Evolutionary conservation across 768 basidiomycete species (phyloP).

Genomic region (Floccularia luteovirens): DNA sequence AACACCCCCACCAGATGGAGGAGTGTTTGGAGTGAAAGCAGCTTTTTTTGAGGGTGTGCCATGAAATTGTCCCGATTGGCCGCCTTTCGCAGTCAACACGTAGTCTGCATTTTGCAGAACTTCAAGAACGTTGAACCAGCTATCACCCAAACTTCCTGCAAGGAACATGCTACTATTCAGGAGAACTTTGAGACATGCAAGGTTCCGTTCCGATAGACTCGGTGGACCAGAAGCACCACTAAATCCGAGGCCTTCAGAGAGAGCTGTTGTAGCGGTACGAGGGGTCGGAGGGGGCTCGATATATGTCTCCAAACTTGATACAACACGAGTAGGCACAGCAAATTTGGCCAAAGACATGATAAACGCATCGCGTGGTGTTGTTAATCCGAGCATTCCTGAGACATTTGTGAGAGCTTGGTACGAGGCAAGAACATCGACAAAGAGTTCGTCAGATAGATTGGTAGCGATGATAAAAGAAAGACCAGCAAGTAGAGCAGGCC

Average conservation of each 20-base stretch:
- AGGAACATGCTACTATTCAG: constrained; percentile 73
- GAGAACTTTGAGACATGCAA: constrained; percentile 83
- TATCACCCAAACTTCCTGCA: constrained; percentile 79
- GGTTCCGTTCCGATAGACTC: constrained; percentile 80
- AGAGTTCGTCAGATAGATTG: constrained; percentile 87
- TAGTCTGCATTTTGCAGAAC: constrained; percentile 93
- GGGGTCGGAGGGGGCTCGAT: constrained; percentile 46
- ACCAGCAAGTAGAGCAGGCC: constrained; percentile 90
- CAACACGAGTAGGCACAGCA: constrained; percentile 85
- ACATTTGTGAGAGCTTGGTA: constrained; percentile 83
- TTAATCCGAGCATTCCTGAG: constrained; percentile 80
- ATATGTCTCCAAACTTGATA: constrained; percentile 68
- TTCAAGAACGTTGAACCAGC: constrained; percentile 90
- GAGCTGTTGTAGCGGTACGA: constrained; percentile 42
- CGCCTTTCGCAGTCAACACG: constrained; percentile 63
- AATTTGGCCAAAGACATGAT: constrained; percentile 85
- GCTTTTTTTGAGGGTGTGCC: constrained; percentile 18
- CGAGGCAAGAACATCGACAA: constrained; percentile 77
- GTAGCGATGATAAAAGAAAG: constrained; percentile 86
- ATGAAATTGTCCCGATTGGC: constrained; percentile 11
- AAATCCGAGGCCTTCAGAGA: constrained; percentile 67
- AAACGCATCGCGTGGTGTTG: constrained; percentile 90
- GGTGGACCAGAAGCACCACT: constrained; percentile 50
- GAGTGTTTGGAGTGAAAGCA: constrained; percentile 13
- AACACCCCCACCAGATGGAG: constrained; percentile 15